Evolutionary conservation across 306 rosid genomes (phyloP), one percentile per base, ranked within the genome.

Genomic region (Vicia faba): DNA sequence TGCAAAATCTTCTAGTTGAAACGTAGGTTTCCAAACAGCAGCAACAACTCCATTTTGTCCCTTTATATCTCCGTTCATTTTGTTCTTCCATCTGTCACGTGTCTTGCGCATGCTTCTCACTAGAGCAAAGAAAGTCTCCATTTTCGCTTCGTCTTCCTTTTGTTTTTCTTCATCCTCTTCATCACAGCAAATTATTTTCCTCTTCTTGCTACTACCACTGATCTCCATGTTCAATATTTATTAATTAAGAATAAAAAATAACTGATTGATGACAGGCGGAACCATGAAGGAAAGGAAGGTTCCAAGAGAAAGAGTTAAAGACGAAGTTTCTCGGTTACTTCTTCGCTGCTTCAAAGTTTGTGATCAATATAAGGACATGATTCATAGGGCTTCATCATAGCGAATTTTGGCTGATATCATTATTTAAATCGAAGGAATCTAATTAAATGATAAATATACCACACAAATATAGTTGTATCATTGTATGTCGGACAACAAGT

Each of bases 21-120:
- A 88, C 59, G 69, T 68, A 5, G 90, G 90, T 68, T 57, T 82
- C 90, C 92, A 86, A 53, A 71, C 81, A 11, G 0, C 51, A 20
- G 23, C 23, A 43, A 20, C 70, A 44, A 20, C 65, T 23, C n/a
- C 51, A 60, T 35, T 54, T 19, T 71, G 61, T 36, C 76, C 71
- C 6, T 26, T 78, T 0, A 6, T 6, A 5, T 8, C n/a, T 11
- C 12, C 23, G 7, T 35, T 65, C 64, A 11, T 33, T 12, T 80
- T 75, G 11, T 39, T 25, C 60, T 11, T 66, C 82, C 84, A 63
- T 14, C 81, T 75, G 5, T 82, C 73, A 23, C 84, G 87, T 35
- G 78, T 77, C 53, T 82, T 84, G 1, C 90, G 86, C 28, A 86
- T 75, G 63, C 76, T 81, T 68, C 80, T 74, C 44, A 89, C 67